Percentiles rank a stretch among this genome's conserved stretches.
Conservation (phyloP, 352 stramenopile genomes). For the Phytophthora pistaciae region DNA sequence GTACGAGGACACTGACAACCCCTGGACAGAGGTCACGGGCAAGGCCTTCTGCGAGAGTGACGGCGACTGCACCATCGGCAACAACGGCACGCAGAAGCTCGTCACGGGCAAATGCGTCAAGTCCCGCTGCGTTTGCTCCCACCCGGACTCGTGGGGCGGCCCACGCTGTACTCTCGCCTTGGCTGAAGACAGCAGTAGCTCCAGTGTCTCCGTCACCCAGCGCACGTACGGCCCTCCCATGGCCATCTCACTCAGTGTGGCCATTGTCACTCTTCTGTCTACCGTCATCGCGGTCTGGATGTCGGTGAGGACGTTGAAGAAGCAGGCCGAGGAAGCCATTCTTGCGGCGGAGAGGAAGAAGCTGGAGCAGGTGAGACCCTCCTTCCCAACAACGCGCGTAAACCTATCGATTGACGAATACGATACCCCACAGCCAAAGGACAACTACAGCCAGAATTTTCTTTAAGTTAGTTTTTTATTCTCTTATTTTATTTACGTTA, state of each 20-base stretch:
- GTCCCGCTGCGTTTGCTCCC: constrained; percentile 39
- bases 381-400: constrained; percentile 20
- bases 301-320: constrained; percentile 25
- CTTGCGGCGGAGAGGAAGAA: constrained; percentile 28
- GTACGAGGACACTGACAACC: constrained; percentile 42
- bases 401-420: constrained; percentile 29
- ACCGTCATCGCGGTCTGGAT: constrained; percentile 36
- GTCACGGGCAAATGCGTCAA: constrained; percentile 40
- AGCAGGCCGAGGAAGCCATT: constrained; percentile 34
- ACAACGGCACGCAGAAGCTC: constrained; percentile 24
- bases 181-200: constrained; percentile 11
- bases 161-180: constrained; percentile 41
- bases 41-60: constrained; percentile 37
- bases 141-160: constrained; percentile 43
- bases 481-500: not conserved
- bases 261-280: constrained; percentile 33
- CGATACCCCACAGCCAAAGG: constrained; percentile 27
- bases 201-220: constrained; percentile 11
- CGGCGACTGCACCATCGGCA: constrained; percentile 44
- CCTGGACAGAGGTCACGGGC: constrained; percentile 24
- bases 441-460: constrained; percentile 56
- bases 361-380: constrained; percentile 10
- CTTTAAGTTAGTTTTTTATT: constrained; percentile 18
- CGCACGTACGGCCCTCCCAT: constrained; percentile 37
- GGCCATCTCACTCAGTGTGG: constrained; percentile 29